Evolutionary conservation across 495 filamentous ascomycete species (phyloP), one percentile per base, ranked within the genome.

Genomic region (Neurospora tetraspora): DNA sequence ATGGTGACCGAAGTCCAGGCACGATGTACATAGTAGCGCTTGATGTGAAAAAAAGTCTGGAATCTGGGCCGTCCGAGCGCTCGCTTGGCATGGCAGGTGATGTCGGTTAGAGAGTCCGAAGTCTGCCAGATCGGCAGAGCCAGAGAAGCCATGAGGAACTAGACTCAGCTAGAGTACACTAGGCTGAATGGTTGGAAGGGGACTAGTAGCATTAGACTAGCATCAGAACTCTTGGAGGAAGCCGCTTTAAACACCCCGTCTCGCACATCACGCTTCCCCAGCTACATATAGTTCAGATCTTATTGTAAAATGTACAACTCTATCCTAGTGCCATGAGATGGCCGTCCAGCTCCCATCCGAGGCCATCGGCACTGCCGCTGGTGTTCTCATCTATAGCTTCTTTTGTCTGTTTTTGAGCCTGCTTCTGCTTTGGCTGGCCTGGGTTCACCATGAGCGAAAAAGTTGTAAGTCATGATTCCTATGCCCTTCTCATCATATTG

Each of bases 371-470:
- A 72, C 71, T 70, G 83, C 80, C 72, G 77, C 76, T 72, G 77
- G 68, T 18, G 79, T 86, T 37, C 78, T 85, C 36, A 6, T 81
- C 6, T 86, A 82, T 73, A 85, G 84, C 37, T 74, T 81, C 20
- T 10, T 85, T 11, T 85, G 82, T 65, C 71, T 85, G n/a, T 71
- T 45, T 4, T 71, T 76, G 53, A 80, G 80, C 69, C 53, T 71
- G 31, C 72, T 86, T 36, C 73, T 86, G 68, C 71, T 84, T 4
- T 81, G 79, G 76, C 74, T 86, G 11, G 80, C 83, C 1, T 83
- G 80, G 77, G 80, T 73, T 31, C 84, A 83, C 72, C 80, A 83
- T 39, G 84, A 85, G 73, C 82, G 80, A 71, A 79, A 76, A 70
- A 85, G 84, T 65, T 86, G 85, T 86, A 80, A 73, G 82, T 80